Conservation (phyloP, 495 filamentous ascomycete genomes). For the Aspergillus kassunensis region DNA sequence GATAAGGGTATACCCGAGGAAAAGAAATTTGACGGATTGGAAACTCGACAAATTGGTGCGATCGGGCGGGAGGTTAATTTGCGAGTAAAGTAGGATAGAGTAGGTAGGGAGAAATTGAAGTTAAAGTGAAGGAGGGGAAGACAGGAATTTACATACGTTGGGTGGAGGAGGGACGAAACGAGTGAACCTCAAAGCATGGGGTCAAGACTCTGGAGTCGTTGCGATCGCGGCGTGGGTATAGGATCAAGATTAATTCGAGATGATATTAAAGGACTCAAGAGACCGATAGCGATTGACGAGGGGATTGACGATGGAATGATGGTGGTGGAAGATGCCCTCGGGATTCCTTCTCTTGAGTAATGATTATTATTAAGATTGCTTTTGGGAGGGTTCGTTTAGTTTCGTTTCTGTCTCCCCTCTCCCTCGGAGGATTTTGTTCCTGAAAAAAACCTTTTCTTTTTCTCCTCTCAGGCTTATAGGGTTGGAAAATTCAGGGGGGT, state of each 20-base stretch:
- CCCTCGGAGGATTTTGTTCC: conserved; percentile 24
- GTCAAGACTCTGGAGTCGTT: conserved; percentile 23
- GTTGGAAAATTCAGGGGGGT: too few relatives aligned
- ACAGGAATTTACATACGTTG: conserved; percentile 32
- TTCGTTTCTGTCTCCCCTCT: conserved; percentile 15
- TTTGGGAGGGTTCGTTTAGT: too few relatives aligned
- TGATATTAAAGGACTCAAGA: conserved; percentile 17
- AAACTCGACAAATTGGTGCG: too few relatives aligned
- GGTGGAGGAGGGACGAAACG: conserved; percentile 35
- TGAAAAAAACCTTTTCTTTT: conserved; percentile 16
- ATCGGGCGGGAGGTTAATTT: too few relatives aligned
- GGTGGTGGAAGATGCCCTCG: neutral
- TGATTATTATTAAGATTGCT: conserved; percentile 13
- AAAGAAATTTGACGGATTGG: too few relatives aligned
- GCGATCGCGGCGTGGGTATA: conserved; percentile 19
- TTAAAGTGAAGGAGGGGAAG: neutral
- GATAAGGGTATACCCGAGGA: neutral
- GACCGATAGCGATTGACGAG: conserved; percentile 9
- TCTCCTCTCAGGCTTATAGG: too few relatives aligned
- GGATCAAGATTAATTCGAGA: neutral
- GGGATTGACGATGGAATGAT: conserved; percentile 9
- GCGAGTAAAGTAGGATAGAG: neutral
- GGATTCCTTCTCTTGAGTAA: conserved; percentile 16
- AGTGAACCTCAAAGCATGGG: conserved; percentile 40
- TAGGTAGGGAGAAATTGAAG: neutral